These are phyloP conservation scores for Lactarius sp. DNA, from an alignment of 768 basidiomycete species.

Conservation along the genomic window DNA sequence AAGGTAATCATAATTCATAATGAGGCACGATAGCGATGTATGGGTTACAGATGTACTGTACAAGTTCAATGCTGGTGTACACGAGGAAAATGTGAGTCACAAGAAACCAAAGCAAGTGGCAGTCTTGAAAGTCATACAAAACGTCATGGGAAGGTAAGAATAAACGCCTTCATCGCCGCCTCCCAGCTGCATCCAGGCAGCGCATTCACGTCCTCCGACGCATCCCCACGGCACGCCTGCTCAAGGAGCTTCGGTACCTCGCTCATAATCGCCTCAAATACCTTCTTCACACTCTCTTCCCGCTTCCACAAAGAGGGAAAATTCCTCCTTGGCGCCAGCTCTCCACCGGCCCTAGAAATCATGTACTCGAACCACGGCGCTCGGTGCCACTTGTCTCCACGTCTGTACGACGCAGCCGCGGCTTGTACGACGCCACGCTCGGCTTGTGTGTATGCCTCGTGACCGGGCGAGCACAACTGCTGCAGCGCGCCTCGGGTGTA, in stretches of 20 bases:
- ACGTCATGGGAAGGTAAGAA: slow-evolving; percentile 56
- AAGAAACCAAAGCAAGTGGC: no score
- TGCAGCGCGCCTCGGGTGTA: slow-evolving; percentile 36
- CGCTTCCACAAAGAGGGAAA: slow-evolving; percentile 24
- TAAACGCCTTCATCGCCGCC: slow-evolving; percentile 51
- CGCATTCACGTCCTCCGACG: slow-evolving; percentile 33
- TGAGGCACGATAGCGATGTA: not conserved
- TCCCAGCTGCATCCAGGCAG: slow-evolving; percentile 59
- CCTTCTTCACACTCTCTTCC: slow-evolving; percentile 26
- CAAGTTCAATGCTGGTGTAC: not conserved
- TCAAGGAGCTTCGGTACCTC: slow-evolving; percentile 33
- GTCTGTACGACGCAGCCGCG: slow-evolving; percentile 23
- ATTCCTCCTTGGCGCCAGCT: slow-evolving; percentile 4
- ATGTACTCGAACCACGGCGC: slow-evolving; percentile 19
- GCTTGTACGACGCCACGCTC: slow-evolving; percentile 40
- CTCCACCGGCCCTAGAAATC: slow-evolving; percentile 9
- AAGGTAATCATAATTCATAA: not conserved
- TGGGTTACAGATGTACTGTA: slow-evolving; percentile 7
- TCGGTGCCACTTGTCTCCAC: slow-evolving; percentile 4
- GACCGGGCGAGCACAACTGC: slow-evolving; percentile 36
- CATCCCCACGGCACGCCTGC: slow-evolving; percentile 41
- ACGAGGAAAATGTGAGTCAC: not conserved
- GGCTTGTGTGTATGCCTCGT: slow-evolving; percentile 40
- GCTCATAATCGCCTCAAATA: slow-evolving; percentile 35
- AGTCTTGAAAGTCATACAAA: no score